Base-by-base conservation (phyloP, 805 yeast genomes). In the Tetrapisispora phaffii region DNA sequence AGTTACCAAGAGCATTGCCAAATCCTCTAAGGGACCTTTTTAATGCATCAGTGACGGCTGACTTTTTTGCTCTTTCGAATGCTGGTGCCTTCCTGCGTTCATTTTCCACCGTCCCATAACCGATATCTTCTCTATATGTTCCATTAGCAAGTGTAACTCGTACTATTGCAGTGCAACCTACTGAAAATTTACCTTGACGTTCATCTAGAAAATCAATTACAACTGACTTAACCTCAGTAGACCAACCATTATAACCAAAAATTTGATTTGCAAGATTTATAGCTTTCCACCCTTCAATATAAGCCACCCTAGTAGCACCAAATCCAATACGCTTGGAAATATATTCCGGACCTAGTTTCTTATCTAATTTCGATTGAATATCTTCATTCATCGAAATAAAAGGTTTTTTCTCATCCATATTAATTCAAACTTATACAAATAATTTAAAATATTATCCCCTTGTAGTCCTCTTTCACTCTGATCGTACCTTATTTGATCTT, bases 191-290 rank as follows among this genome's bases (percentile, higher is more conserved):
- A 7, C 80, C 79, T 33, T 75, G 75, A 34, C 71, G 72, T 31
- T 77, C 78, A 55, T 85, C 95, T 39, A 82, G 67, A 53, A 74
- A 85, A 58, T 85, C 94, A 16, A 84, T 82, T 24, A 74, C 78
- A 15, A 79, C 74, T 36, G 70, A 71, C 47, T 76, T 75, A 5
- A 85, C 73, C 54, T 84, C 90, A 0, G 88, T 79, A 51, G 73
- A 71, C 95, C 95, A 85, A 1, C 93, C 93, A 56, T 83, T 79
- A 54, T 81, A 84, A 0, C 94, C 94, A 70, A 85, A 84, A 3
- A 85, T 79, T 53, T 80, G 82, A 56, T 85, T 85, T 13, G 95
- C 94, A 39, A 85, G 62, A 56, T 82, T 82, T 33, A 85, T 73
- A 2, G 85, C 90, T 57, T 77, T 81, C 88, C 90, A 84, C 1